Conservation (phyloP, 306 rosid genomes). For the Castanospermum australe region DNA sequence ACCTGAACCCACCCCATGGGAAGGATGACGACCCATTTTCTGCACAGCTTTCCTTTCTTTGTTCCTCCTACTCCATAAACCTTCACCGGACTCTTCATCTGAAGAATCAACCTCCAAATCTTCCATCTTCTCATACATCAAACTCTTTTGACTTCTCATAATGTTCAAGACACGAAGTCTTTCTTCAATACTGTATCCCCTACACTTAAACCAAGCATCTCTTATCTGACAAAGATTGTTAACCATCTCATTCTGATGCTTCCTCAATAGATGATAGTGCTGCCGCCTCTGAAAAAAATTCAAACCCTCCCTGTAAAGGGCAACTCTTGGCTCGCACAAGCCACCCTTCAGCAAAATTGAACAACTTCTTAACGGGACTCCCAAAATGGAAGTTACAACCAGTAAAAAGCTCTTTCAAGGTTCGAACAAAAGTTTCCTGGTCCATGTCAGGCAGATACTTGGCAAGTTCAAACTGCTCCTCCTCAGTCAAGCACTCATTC, state of each 20-base stretch:
- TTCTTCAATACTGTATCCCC: constrained; percentile 94
- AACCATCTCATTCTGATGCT: constrained; percentile 88
- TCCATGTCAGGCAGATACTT: constrained; percentile 93
- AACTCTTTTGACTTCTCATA: constrained; percentile 85
- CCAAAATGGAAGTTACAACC: constrained; percentile 88
- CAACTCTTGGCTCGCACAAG: constrained; percentile 94
- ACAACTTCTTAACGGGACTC: constrained; percentile 78
- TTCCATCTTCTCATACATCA: constrained; percentile 80
- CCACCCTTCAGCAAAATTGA: constrained; percentile 94
- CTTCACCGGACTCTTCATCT: constrained; percentile 72
- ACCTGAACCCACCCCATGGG: constrained; percentile 50
- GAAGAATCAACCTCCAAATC: constrained; percentile 69
- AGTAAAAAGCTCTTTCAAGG: constrained; percentile 72
- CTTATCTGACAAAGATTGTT: constrained; percentile 86
- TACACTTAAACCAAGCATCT: constrained; percentile 92
- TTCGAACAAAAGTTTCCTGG: constrained; percentile 72
- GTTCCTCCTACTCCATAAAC: constrained; percentile 49
- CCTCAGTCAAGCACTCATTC: constrained; percentile 88
- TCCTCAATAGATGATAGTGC: constrained; percentile 88
- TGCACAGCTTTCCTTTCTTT: constrained; percentile 58
- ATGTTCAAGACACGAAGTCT: constrained; percentile 82
- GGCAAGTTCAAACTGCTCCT: constrained; percentile 80
- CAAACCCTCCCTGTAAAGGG: constrained; percentile 88
- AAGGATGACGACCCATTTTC: constrained; percentile 47
- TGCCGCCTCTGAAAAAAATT: constrained; percentile 73